Base-by-base conservation (phyloP, 495 filamentous ascomycete species). In the Xylaria venustula region DNA sequence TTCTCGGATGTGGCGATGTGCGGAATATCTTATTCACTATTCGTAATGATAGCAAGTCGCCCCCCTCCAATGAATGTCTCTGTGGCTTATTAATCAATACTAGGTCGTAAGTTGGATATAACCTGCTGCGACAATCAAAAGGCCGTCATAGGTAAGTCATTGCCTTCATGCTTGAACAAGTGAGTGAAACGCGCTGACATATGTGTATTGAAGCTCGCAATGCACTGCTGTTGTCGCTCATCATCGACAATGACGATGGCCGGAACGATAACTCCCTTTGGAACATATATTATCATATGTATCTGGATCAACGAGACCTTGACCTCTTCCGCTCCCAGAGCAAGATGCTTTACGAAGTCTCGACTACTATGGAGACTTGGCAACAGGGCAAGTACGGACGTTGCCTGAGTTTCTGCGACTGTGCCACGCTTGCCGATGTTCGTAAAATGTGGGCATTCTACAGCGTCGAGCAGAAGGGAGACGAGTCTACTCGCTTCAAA, bases 1-100 rank as follows among this genome's bases (percentile, higher is more conserved):
- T 71, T 6, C 64, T 73, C 1, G 69, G 65, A 14, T 71, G 69
- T 23, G 70, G 69, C 22, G 69, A n/a, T n/a, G n/a, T n/a, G n/a
- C n/a, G n/a, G n/a, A n/a, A n/a, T n/a, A n/a, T n/a, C n/a, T n/a
- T n/a, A 2, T 73, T 69, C 61, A 73, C 71, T 0, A 14, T 32
- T 0, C 51, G 69, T 51, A 60, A 28, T n/a, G 69, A 73, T 25
- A 19, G 71, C 61, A 58, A 40, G 64, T 66, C 22, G 5, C 7
- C 5, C 17, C 19, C 19, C 17, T 19, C 19, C 42, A 20, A 45
- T 3, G 2, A 19, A 20, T 19, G 3, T n/a, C 25, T 22, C 8
- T 22, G 5, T 14, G 8, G 12, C n/a, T n/a, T 6, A 20, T 20
- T 45, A 9, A 49, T 20, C 6, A n/a, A 2, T 26, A 23, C 8